Conservation (phyloP, 192 early-diverging fungal genomes). For the Chytriomyces confervae region DNA sequence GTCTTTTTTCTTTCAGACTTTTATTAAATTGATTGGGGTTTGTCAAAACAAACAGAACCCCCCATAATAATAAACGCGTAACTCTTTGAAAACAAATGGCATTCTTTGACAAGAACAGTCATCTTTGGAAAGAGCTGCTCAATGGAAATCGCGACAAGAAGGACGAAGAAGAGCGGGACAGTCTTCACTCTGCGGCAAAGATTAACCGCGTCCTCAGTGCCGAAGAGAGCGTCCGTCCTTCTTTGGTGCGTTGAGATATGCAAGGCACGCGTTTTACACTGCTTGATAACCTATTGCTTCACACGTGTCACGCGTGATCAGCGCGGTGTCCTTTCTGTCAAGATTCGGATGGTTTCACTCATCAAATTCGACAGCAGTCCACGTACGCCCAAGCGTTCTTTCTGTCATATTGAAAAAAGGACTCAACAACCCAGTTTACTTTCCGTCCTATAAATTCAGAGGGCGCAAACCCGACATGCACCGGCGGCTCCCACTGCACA, state of each 20-base stretch:
- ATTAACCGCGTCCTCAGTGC: slow-evolving; percentile 2
- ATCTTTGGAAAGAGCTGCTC: slow-evolving; percentile 22
- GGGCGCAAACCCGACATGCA: not conserved
- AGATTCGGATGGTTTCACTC: slow-evolving; percentile 25
- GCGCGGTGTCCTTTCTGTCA: slow-evolving; percentile 29
- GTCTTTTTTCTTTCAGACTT: too few relatives aligned
- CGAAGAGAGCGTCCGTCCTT: slow-evolving; percentile 25
- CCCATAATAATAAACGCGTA: too few relatives aligned
- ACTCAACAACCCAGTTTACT: not conserved
- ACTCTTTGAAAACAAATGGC: slow-evolving; percentile 7
- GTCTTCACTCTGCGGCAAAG: slow-evolving; percentile 13
- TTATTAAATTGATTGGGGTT: too few relatives aligned
- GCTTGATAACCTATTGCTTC: not conserved
- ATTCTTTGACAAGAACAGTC: slow-evolving; percentile 19
- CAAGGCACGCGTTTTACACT: not conserved
- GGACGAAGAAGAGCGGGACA: not conserved
- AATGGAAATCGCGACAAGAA: slow-evolving; percentile 4
- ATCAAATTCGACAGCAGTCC: slow-evolving; percentile 24
- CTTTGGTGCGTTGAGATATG: not conserved
- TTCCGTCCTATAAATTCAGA: not conserved
- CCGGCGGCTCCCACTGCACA: slow-evolving; percentile 19
- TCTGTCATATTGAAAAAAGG: not conserved
- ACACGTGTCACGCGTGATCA: not conserved
- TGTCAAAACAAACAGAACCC: too few relatives aligned
- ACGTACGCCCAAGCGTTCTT: not conserved